Base-by-base conservation (phyloP, 805 yeast species). In the Metschnikowia baotianmanensis region DNA sequence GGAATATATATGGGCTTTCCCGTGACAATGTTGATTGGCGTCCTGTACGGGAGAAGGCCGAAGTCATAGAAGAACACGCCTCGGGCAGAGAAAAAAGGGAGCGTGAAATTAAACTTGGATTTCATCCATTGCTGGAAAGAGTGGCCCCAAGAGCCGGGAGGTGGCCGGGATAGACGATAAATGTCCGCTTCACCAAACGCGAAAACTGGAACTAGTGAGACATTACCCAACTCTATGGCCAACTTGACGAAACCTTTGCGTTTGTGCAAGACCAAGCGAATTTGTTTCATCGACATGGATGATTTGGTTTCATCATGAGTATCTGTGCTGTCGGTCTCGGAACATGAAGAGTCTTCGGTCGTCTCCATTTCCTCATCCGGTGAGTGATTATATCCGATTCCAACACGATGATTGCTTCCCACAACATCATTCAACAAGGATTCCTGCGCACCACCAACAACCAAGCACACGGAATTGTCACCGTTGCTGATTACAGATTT, bases 381-480 rank as follows among this genome's bases (percentile, higher is more conserved):
- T 6, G 33, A 17, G 9, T 46, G 53, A 15, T 52, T 48, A 46
- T 62, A 66, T 2, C 71, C 71, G 26, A 58, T 58, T 5, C 72
- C 72, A 1, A 67, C 60, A 16, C 61, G 56, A n/a, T 54, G 53
- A 27, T 56, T 48, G 7, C 52, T 48, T 1, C 67, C 62, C 11
- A 69, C 71, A 48, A 66, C 63, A 34, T 62, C 59, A 46, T 69
- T 69, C 20, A 86, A 59, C 26, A 93, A 67, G 1, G 95, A 80
- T 56, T 93, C 99, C 45, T 88, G 85, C 0, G 98, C 98, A 0
- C 99, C 99, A 2, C 99, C 99, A 18, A 93, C 82, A 1, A 93
- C 98, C 43, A 93, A 82, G 47, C 91, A 85, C 10, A 90, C 83
- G 2, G 95, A 85, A 51, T 78, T 82, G 48, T 83, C 79, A 12